These are phyloP conservation scores for Hymenotorrendiella dingleyae DNA, from an alignment of 2,329 filamentous ascomycete genomes.

Conservation along the genomic window DNA sequence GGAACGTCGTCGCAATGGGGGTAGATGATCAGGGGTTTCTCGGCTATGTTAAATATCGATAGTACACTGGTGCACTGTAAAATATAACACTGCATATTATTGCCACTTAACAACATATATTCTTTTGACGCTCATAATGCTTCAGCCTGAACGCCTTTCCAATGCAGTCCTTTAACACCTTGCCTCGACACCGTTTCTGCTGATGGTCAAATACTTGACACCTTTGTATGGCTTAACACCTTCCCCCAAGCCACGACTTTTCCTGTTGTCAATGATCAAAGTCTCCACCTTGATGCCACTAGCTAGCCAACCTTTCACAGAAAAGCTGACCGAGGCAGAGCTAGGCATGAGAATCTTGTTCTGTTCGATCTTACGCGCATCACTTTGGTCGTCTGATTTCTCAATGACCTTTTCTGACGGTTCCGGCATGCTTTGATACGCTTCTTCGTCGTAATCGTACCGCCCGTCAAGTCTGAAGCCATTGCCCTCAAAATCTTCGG, in stretches of 20 bases:
- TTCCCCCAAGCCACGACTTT: conserved; percentile 79
- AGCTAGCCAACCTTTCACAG: conserved; percentile 62
- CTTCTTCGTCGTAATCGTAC: conserved; percentile 46
- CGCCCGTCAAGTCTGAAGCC: conserved; percentile 30
- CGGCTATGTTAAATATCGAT: no score
- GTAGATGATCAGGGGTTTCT: no score
- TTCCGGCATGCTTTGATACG: conserved; percentile 44
- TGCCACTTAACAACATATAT: conserved; percentile 1
- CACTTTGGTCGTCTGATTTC: conserved; percentile 34
- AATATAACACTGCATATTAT: no score
- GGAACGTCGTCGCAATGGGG: no score
- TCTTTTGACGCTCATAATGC: neutral
- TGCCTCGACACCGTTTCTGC: conserved; percentile 58
- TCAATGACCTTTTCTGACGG: conserved; percentile 32
- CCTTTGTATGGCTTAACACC: conserved; percentile 94
- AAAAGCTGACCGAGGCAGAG: conserved; percentile 67
- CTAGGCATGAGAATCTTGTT: conserved; percentile 76
- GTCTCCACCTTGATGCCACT: conserved; percentile 64
- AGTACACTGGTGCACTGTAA: no score
- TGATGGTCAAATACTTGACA: conserved; percentile 88
- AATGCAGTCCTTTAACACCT: conserved; percentile 39
- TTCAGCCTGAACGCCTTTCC: conserved; percentile 1
- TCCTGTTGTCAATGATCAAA: conserved; percentile 65
- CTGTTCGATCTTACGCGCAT: conserved; percentile 54
- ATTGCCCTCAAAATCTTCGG: conserved; percentile 39